Base-by-base conservation (phyloP, 805 yeast species). In the Lipomyces spencermartinsiae region DNA sequence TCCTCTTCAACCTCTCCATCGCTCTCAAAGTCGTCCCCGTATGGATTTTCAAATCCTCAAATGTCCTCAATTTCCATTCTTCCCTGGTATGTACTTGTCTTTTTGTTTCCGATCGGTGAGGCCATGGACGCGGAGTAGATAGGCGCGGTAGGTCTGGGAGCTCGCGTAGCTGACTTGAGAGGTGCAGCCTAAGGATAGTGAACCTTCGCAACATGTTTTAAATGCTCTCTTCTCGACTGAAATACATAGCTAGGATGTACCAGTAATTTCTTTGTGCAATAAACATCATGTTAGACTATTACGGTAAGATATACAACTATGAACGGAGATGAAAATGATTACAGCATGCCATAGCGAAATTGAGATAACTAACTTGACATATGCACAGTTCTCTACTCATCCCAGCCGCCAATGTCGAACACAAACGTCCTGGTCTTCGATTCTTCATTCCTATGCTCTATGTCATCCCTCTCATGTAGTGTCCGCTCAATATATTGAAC, bases 1-100 rank as follows among this genome's bases (percentile, higher is more conserved):
- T 97, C 97, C 76, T 90, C 95, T 78, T 93, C 98, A 16, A 71
- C 73, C 8, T 76, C 79, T 6, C 76, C 81, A 6, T 75, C 80
- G 25, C 73, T 71, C 19, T 83, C 86, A 69, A 70, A 69, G 25
- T 74, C 77, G 54, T 84, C 86, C 72, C 85, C 90, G 71, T 86
- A 86, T 1, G 88, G 87, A 71, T 85, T 90, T 75, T 87, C 90
- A 74, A 85, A 86, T 73, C 86, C 87, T 10, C 87, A 89, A 79
- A 79, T 65, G 74, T 79, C 77, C 74, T 78, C 63, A 76, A 80
- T 66, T 12, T 43, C 64, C n/a, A n/a, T n/a, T n/a, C n/a, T n/a
- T n/a, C n/a, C n/a, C n/a, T n/a, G n/a, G n/a, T n/a, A n/a, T n/a
- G n/a, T n/a, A n/a, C n/a, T n/a, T n/a, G n/a, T n/a, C n/a, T n/a